Evolutionary conservation across 1,284 basidiomycete species (phyloP).

Genomic region (Kalmanozyma brasiliensis): DNA sequence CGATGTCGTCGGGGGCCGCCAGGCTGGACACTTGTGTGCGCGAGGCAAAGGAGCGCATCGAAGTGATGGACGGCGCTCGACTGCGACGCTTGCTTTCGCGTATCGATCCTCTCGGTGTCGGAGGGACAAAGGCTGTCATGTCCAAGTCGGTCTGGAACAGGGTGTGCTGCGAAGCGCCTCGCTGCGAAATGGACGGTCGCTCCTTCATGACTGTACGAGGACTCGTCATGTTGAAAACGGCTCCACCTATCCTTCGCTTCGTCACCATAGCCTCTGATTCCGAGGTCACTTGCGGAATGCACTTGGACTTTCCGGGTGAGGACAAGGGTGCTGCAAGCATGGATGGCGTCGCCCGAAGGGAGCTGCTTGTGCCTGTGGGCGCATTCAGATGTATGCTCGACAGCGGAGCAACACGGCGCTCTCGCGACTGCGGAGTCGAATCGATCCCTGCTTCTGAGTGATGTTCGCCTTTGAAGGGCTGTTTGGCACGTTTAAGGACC

Average conservation of each 20-base stretch:
- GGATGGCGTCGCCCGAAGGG: background rate
- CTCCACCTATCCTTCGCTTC: slow-evolving; percentile 3
- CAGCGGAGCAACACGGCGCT: background rate
- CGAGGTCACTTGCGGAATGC: background rate
- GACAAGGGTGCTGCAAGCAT: background rate
- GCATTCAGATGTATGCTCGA: slow-evolving; percentile 4
- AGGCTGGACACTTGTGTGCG: slow-evolving; percentile 41
- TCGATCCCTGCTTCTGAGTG: slow-evolving; percentile 1
- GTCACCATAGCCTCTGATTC: slow-evolving; percentile 10
- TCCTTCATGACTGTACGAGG: slow-evolving; percentile 23
- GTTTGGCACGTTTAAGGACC: slow-evolving; percentile 25
- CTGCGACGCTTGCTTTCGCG: slow-evolving; percentile 37
- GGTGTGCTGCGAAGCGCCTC: slow-evolving; percentile 24
- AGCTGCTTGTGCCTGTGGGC: background rate
- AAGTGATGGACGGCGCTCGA: slow-evolving; percentile 55
- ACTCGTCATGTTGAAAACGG: background rate
- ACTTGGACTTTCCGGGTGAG: slow-evolving; percentile 22
- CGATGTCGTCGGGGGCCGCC: slow-evolving; percentile 20
- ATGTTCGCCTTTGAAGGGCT: slow-evolving; percentile 14
- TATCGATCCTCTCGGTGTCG: slow-evolving; percentile 28
- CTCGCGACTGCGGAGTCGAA: background rate
- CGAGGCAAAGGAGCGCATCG: slow-evolving; percentile 53
- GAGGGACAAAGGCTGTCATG: slow-evolving; percentile 4
- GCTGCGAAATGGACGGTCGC: slow-evolving; percentile 29
- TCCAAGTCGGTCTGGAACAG: slow-evolving; percentile 8